Conservation (phyloP, 108 stramenopile genomes). For the Nitzschia palea region DNA sequence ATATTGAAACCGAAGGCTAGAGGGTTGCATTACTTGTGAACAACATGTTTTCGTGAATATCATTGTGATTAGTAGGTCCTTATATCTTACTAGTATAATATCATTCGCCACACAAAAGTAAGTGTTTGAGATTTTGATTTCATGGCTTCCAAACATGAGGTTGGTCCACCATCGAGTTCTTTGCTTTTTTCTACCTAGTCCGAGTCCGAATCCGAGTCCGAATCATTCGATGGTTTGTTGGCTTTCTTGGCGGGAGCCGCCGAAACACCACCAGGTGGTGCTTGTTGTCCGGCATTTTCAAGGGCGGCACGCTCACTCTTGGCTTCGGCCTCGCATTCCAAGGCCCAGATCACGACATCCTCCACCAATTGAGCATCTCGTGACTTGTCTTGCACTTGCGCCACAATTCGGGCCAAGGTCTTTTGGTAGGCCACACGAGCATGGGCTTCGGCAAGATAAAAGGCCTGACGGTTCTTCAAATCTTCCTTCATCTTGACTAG, state of each 20-base stretch:
- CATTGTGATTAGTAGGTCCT: too few relatives aligned
- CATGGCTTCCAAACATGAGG: too few relatives aligned
- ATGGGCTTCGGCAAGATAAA: constrained; percentile 72
- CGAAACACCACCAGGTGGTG: constrained; percentile 27
- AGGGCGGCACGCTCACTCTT: constrained; percentile 46
- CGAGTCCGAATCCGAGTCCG: constrained; percentile 33
- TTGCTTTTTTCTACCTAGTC: constrained; percentile 18
- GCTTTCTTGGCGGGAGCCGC: constrained; percentile 2
- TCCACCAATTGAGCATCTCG: constrained; percentile 58
- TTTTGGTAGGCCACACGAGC: constrained; percentile 65
- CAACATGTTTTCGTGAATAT: too few relatives aligned
- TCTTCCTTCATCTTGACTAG: constrained; percentile 62
- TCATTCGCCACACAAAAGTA: too few relatives aligned
- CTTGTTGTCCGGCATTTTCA: constrained; percentile 40
- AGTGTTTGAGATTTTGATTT: too few relatives aligned
- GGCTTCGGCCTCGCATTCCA: constrained; percentile 51
- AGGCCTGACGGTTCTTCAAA: constrained; percentile 63
- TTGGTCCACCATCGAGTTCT: too few relatives aligned
- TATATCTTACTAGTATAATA: too few relatives aligned
- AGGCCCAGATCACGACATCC: constrained; percentile 53
- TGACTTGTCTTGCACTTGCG: constrained; percentile 59
- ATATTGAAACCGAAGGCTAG: too few relatives aligned
- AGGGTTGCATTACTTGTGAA: too few relatives aligned
- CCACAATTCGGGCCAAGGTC: constrained; percentile 56
- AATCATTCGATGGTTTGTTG: constrained; percentile 21